These are phyloP conservation scores for Cornus kousa DNA, from an alignment of 148 eudicot species.

Conservation along the genomic window DNA sequence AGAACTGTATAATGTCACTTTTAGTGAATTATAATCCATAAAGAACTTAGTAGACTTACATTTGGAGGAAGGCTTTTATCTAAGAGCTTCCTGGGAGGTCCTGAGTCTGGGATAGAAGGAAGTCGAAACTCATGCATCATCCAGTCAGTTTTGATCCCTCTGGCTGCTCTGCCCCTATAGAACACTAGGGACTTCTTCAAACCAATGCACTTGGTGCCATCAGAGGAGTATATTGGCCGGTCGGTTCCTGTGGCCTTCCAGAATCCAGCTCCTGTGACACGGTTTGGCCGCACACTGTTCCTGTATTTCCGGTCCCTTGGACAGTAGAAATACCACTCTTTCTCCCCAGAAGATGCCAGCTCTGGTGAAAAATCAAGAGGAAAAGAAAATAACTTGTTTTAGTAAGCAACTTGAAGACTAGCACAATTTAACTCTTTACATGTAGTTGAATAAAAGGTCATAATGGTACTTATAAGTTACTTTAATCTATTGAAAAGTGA, in stretches of 20 bases:
- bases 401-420: background rate
- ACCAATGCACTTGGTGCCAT: constrained; percentile 57
- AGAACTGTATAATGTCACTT: no score
- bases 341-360: constrained; percentile 66
- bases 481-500: no score
- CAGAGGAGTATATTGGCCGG: constrained; percentile 62
- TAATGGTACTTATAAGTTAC: background rate
- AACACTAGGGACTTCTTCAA: constrained; percentile 58
- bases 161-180: constrained; percentile 59
- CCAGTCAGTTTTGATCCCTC: constrained; percentile 68
- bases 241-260: constrained; percentile 86
- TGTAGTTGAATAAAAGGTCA: background rate
- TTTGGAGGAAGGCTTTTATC: constrained; percentile 36
- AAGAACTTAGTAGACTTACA: constrained; percentile 26
- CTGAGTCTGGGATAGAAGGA: constrained; percentile 36
- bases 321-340: constrained; percentile 78
- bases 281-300: constrained; percentile 66
- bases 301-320: constrained; percentile 73
- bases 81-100: constrained; percentile 28
- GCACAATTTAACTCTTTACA: background rate
- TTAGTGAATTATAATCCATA: no score
- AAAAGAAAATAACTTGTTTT: background rate
- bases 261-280: constrained; percentile 67
- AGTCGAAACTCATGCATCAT: constrained; percentile 83
- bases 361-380: constrained; percentile 27